Evolutionary conservation across 176 grass and related monocot species (phyloP), one percentile per base, ranked within the genome.

Genomic region (Lolium perenne): DNA sequence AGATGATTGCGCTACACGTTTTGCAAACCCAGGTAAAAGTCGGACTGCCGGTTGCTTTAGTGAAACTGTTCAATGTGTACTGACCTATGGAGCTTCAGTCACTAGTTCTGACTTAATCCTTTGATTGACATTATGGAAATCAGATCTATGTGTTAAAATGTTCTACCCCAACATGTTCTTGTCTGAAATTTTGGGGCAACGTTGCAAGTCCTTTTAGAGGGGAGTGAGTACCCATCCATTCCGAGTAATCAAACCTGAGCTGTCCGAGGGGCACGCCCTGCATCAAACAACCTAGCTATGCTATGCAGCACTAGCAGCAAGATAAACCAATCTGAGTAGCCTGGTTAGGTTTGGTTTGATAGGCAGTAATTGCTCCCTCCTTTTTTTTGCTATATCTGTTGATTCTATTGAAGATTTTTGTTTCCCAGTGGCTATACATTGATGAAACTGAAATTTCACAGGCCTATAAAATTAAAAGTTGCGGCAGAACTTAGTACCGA

Each of bases 11-110:
- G 38, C 38, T 69, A 66, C 48, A 55, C 64, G 26, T 82, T 61
- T 69, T 82, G 80, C 47, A 82, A 54, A 71, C 80, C 43, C 12
- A 68, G 63, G 7, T 50, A n/a, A 41, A n/a, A 38, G 65, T 14
- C 38, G 2, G n/a, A 55, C 66, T 82, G 80, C 66, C 41, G 13
- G 35, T 57, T 82, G 50, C 49, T 56, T 82, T 82, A 38, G 80
- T 71, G 32, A 69, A 55, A 70, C 18, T 22, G 65, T 51, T 69
- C 68, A 32, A 82, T 70, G 2, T 35, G 64, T 70, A 64, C 22
- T 69, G 38, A 46, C 38, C 47, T 32, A 49, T 81, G 47, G 26
- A 53, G 17, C 16, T 81, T 17, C 29, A 82, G 20, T 16, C 53
- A 70, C 7, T 55, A 62, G 12, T 82, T 82, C 51, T 55, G 10